Evolutionary conservation across 805 yeast species (phyloP), one percentile per base, ranked within the genome.

Genomic region (Ogataea paraovalis): DNA sequence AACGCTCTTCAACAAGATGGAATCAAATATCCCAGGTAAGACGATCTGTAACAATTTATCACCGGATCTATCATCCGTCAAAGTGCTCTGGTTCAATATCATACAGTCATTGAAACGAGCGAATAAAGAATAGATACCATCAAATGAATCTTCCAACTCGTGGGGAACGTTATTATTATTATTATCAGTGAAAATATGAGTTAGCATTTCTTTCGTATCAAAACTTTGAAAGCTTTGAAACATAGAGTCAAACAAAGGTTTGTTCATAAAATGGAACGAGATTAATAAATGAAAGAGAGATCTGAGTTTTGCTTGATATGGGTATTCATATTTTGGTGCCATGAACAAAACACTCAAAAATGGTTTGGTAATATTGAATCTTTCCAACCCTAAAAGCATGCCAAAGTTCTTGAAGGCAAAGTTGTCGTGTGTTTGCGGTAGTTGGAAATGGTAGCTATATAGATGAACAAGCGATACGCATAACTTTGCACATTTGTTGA

Each of bases 331-430:
- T 34, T 49, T 54, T 3, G 48, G 54, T 13, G 56, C 53, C 33
- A 43, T 19, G 7, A 39, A 42, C 13, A 56, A 39, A 13, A 52
- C 45, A 21, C 37, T 45, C 10, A 49, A 46, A 13, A 55, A 50
- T 30, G 53, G 60, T 33, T 36, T 42, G 25, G 37, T 49, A 32
- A 44, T 47, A 14, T 46, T 39, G 41, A 40, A 28, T 16, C 49
- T 38, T 10, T 47, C 43, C 7, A 46, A 21, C 1, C 47, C 46
- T 9, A 64, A 44, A 2, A 65, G 40, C 7, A 16, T 34, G 5
- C 61, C 65, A 51, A 59, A 64, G 36, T 55, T 61, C 44, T 47
- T 58, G 39, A 65, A 61, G 1, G 58, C 65, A 45, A 58, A 62
- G 43, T 55, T 54, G 7, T 46, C 46, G 43, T 58, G 59, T 6